phyloP scores from a whole-genome alignment of 1,139 yeast species.

The Candida frijolesensis region DNA sequence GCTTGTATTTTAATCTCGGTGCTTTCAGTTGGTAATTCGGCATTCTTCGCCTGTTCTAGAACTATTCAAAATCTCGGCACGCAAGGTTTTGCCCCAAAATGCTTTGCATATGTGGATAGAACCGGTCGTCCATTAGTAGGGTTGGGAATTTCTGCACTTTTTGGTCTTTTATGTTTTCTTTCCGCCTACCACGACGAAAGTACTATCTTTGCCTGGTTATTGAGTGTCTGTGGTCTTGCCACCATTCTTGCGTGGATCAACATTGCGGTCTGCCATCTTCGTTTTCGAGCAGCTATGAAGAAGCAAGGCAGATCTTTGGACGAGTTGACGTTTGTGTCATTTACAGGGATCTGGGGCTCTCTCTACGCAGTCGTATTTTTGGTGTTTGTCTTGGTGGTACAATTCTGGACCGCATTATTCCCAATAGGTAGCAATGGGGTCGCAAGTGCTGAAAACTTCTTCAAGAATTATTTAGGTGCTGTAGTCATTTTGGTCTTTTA shows the following conservation, averaged over 20 bases:
- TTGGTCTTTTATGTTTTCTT: constrained; percentile 44
- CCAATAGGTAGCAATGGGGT: constrained; percentile 31
- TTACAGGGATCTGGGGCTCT: constrained; percentile 38
- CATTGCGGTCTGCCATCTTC: constrained; percentile 38
- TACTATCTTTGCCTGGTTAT: constrained; percentile 43
- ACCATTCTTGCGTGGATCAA: constrained; percentile 47
- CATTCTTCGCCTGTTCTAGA: constrained; percentile 48
- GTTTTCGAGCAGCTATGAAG: constrained; percentile 41
- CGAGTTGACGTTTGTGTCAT: constrained; percentile 31
- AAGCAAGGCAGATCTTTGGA: constrained; percentile 29
- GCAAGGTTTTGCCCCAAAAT: constrained; percentile 43
- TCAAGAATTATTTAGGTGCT: constrained; percentile 41
- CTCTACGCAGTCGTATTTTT: constrained; percentile 34
- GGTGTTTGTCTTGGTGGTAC: constrained; percentile 34
- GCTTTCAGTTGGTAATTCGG: constrained; percentile 46
- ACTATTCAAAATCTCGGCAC: constrained; percentile 43
- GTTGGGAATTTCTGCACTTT: constrained; percentile 30
- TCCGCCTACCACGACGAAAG: constrained; percentile 40
- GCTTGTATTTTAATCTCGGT: constrained; percentile 45
- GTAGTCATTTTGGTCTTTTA: constrained; percentile 36
- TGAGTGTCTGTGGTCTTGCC: constrained; percentile 44
- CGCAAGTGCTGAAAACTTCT: constrained; percentile 34
- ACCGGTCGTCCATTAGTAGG: constrained; percentile 47
- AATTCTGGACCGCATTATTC: constrained; percentile 42
- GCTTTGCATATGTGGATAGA: constrained; percentile 39